Evolutionary conservation across 495 filamentous ascomycete species (phyloP).

Genomic region (Penicillium turbatum): DNA sequence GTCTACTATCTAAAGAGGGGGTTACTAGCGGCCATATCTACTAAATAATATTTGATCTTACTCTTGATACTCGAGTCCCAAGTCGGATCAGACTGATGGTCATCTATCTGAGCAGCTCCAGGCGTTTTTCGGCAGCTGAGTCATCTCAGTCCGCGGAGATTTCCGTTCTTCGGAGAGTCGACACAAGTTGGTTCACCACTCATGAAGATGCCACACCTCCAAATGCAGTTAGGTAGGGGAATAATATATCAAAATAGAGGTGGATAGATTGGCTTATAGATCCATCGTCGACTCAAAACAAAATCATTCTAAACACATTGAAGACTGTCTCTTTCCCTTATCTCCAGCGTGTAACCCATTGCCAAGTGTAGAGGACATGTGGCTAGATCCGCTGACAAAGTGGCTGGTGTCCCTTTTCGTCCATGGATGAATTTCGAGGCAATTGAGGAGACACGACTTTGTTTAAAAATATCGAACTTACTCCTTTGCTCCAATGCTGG

Average conservation of each 20-base stretch:
- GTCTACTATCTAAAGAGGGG: background rate
- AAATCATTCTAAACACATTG: too few relatives aligned
- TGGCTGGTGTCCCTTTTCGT: constrained; percentile 25
- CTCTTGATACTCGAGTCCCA: background rate
- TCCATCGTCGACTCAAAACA: background rate
- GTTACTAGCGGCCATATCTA: background rate
- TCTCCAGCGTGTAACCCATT: background rate
- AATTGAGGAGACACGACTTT: constrained; percentile 11
- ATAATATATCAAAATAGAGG: background rate
- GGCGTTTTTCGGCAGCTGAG: constrained; percentile 11
- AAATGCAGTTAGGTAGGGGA: constrained; percentile 6
- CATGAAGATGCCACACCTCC: background rate
- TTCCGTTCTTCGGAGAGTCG: constrained; percentile 6
- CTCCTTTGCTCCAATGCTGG: constrained; percentile 9
- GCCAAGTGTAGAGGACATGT: constrained; percentile 26
- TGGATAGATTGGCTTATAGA: background rate
- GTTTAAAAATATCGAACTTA: background rate
- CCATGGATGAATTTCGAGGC: constrained; percentile 9
- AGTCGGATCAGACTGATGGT: background rate
- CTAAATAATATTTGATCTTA: background rate
- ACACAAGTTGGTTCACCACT: background rate
- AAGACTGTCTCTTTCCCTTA: too few relatives aligned
- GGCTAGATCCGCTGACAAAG: constrained; percentile 35
- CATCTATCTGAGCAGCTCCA: background rate
- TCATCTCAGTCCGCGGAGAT: background rate